Conservation (phyloP, 1,139 yeast species). For the Zygosaccharomyces pseudobailii region DNA sequence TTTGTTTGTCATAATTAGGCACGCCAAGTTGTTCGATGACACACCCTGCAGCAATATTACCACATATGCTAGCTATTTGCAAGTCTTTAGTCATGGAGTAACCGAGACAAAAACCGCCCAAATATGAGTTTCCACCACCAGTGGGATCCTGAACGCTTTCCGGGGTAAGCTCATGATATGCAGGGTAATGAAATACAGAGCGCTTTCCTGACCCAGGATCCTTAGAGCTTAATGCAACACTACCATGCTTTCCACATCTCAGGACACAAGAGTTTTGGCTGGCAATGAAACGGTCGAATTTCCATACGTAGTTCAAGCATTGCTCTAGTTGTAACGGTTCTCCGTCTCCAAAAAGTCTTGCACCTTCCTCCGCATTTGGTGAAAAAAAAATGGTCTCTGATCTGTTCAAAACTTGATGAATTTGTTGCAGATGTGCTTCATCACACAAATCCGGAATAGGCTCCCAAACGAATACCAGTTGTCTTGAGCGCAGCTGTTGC, state of each 20-base stretch:
- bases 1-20: conserved; percentile 41
- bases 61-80: conserved; percentile 56
- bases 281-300: conserved; percentile 41
- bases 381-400: conserved; percentile 54
- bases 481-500: conserved; percentile 12
- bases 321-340: conserved; percentile 41
- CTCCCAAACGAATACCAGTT: conserved; percentile 57
- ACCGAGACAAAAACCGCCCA: conserved; percentile 75
- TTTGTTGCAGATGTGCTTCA: conserved; percentile 42
- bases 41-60: conserved; percentile 73
- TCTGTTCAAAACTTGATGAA: conserved; percentile 41
- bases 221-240: conserved; percentile 38
- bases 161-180: conserved; percentile 52
- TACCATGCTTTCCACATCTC: conserved; percentile 70
- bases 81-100: conserved; percentile 50
- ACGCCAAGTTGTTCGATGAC: conserved; percentile 75
- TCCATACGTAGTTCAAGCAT: conserved; percentile 42
- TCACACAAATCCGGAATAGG: conserved; percentile 77
- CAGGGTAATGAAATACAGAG: conserved; percentile 50
- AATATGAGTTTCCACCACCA: conserved; percentile 88
- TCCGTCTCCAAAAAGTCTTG: conserved; percentile 45
- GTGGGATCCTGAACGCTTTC: conserved; percentile 75
- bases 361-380: conserved; percentile 84
- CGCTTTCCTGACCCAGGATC: conserved; percentile 12
- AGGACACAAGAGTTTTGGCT: conserved; percentile 40